Percentiles rank a stretch among this genome's conserved stretches.
phyloP scores from a whole-genome alignment of 768 basidiomycete species.

The Boletus bicolor region DNA sequence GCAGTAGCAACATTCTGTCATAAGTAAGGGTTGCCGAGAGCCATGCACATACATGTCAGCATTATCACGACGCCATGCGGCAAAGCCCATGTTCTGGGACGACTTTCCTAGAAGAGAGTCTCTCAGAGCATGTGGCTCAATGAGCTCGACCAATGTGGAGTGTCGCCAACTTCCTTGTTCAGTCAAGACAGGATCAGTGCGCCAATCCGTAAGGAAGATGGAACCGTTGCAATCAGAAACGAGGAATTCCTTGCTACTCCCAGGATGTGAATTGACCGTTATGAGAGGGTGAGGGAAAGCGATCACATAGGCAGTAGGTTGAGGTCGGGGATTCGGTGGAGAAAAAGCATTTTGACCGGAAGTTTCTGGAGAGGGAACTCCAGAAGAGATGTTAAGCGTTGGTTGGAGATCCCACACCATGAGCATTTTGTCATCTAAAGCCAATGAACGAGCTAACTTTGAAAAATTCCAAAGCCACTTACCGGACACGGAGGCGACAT shows the following conservation, averaged over 20 bases:
- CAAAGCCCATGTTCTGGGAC: slow-evolving; percentile 51
- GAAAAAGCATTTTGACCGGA: slow-evolving; percentile 31
- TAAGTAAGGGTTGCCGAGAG: background rate
- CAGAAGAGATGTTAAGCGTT: slow-evolving; percentile 41
- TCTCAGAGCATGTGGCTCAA: slow-evolving; percentile 64
- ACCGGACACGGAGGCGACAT: slow-evolving; percentile 83
- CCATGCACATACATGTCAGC: slow-evolving; percentile 62
- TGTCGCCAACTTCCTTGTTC: slow-evolving; percentile 57
- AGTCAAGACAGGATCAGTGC: slow-evolving; percentile 57
- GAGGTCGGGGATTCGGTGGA: slow-evolving; percentile 41
- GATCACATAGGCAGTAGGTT: slow-evolving; percentile 77
- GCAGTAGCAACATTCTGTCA: background rate
- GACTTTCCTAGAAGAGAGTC: slow-evolving; percentile 46
- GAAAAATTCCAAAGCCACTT: slow-evolving; percentile 6
- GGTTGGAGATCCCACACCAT: slow-evolving; percentile 88
- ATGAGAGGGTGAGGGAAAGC: slow-evolving; percentile 69
- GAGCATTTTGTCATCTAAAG: slow-evolving; percentile 73
- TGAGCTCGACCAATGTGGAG: slow-evolving; percentile 64
- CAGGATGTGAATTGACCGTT: slow-evolving; percentile 66
- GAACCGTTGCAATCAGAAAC: slow-evolving; percentile 74
- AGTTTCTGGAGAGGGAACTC: slow-evolving; percentile 30
- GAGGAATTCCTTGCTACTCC: slow-evolving; percentile 74
- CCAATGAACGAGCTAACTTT: background rate
- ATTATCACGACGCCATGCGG: slow-evolving; percentile 69
- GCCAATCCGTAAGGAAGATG: slow-evolving; percentile 81